A percentile compares a stretch with the other conserved stretches of the same genome.
Conservation (phyloP, 208 protist genomes). For the Jaenimonas drosophilae region DNA sequence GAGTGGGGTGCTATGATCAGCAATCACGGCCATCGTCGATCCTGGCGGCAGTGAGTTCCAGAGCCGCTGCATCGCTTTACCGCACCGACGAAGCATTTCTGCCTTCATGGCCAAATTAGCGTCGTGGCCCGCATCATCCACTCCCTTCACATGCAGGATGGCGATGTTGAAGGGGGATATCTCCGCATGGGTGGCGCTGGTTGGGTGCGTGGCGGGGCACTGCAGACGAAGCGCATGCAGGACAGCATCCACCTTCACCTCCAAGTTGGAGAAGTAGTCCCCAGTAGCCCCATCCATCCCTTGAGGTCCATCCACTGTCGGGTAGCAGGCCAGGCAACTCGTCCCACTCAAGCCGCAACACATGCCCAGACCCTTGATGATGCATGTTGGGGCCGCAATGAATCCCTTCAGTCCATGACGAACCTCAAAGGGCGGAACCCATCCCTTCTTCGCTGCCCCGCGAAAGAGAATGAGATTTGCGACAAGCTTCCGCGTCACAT, state of each 20-base stretch:
- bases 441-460: slow-evolving; percentile 53
- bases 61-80: slow-evolving; percentile 30
- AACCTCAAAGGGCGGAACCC: slow-evolving; percentile 43
- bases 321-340: slow-evolving; percentile 9
- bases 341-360: slow-evolving; percentile 34
- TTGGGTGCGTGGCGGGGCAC: slow-evolving; percentile 4
- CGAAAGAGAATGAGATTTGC: slow-evolving; percentile 60
- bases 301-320: too few species aligned
- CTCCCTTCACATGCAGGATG: slow-evolving; percentile 69
- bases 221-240: slow-evolving; percentile 24
- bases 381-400: slow-evolving; percentile 61
- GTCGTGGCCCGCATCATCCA: slow-evolving; percentile 63
- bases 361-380: slow-evolving; percentile 52
- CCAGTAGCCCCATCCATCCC: slow-evolving; percentile 27
- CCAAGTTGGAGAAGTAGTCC: slow-evolving; percentile 34
- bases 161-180: slow-evolving; percentile 24
- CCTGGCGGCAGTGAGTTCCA: slow-evolving; percentile 37
- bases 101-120: slow-evolving; percentile 26
- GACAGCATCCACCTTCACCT: slow-evolving; percentile 36
- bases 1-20: slow-evolving; percentile 55
- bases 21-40: slow-evolving; percentile 37
- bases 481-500: slow-evolving; percentile 15
- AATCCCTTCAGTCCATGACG: slow-evolving; percentile 43
- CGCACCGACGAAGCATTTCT: slow-evolving; percentile 33
- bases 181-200: neutral